phyloP scores from a whole-genome alignment of 2,329 filamentous ascomycete genomes.

The Stagonosporopsis vannaccii region DNA sequence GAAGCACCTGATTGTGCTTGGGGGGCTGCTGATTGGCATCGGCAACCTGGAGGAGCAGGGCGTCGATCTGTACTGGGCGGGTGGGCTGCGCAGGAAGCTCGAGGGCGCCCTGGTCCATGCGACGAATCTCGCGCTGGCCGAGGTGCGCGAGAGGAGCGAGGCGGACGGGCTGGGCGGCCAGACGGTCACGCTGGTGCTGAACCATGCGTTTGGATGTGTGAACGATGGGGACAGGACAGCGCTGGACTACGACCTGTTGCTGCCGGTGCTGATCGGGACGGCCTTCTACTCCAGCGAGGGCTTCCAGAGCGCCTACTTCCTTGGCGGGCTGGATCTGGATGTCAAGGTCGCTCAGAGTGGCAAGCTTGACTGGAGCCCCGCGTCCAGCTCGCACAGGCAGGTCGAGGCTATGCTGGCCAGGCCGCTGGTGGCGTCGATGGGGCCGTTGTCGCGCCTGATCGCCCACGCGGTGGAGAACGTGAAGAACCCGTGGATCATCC shows the following conservation, averaged over 20 bases:
- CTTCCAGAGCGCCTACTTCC: slow-evolving; percentile 77
- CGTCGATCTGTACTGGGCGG: slow-evolving; percentile 67
- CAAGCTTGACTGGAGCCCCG: slow-evolving; percentile 69
- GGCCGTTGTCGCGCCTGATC: slow-evolving; percentile 70
- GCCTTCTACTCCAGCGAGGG: slow-evolving; percentile 75
- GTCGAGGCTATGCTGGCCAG: slow-evolving; percentile 66
- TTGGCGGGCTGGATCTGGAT: slow-evolving; percentile 73
- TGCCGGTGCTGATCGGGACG: slow-evolving; percentile 73
- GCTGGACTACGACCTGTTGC: slow-evolving; percentile 71
- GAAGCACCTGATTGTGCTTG: slow-evolving; percentile 83
- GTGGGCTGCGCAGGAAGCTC: slow-evolving; percentile 69
- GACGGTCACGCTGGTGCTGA: slow-evolving; percentile 72
- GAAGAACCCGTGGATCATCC: slow-evolving; percentile 57
- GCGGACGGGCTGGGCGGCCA: slow-evolving; percentile 58
- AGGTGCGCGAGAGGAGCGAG: slow-evolving; percentile 59
- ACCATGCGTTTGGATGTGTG: slow-evolving; percentile 77
- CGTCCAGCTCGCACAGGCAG: slow-evolving; percentile 66
- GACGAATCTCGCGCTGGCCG: slow-evolving; percentile 74
- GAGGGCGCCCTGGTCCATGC: slow-evolving; percentile 78
- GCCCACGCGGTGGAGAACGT: slow-evolving; percentile 69
- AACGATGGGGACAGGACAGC: slow-evolving; percentile 65
- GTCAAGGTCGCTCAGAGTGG: slow-evolving; percentile 59
- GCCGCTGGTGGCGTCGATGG: slow-evolving; percentile 71
- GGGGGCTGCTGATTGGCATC: slow-evolving; percentile 79
- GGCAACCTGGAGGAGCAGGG: slow-evolving; percentile 54